Percentiles rank a stretch among this genome's conserved stretches.
phyloP scores from a whole-genome alignment of 2,329 filamentous ascomycete species.

The Calonectria honghensis region DNA sequence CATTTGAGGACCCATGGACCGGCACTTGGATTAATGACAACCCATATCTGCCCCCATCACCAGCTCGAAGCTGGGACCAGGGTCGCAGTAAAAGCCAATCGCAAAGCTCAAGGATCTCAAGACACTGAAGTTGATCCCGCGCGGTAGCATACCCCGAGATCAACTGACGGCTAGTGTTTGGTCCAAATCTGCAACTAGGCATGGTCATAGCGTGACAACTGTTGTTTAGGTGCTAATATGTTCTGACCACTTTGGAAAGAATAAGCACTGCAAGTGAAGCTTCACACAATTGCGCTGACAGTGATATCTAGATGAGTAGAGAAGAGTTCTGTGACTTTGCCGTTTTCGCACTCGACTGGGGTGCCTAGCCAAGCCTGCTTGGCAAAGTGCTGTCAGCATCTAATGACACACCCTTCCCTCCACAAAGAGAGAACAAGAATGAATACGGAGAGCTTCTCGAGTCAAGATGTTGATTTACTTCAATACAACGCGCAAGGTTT shows the following conservation, averaged over 20 bases:
- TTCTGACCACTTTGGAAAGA: neutral
- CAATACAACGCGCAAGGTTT: conserved; percentile 31
- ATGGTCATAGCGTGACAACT: conserved; percentile 5
- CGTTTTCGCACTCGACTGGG: neutral
- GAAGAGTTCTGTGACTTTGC: neutral
- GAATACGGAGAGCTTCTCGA: neutral
- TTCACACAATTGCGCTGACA: neutral
- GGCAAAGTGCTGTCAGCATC: neutral
- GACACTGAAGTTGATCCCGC: neutral
- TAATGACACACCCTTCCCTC: conserved; percentile 9
- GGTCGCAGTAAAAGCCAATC: conserved; percentile 14
- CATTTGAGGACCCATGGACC: neutral
- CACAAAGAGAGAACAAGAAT: neutral
- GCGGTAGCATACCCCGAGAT: neutral
- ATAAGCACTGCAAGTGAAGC: neutral
- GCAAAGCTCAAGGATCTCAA: neutral
- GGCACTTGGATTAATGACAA: conserved; percentile 11
- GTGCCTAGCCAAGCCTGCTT: conserved; percentile 7
- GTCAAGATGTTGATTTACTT: conserved; percentile 1
- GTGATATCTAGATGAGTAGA: too few relatives aligned
- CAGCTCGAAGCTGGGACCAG: neutral
- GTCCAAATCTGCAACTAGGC: conserved; percentile 20
- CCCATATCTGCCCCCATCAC: neutral
- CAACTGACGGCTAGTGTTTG: neutral
- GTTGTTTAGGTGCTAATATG: neutral